A percentile compares a stretch with the other conserved stretches of the same genome.
Conservation (phyloP, 331 rosid genomes). For the Rosa hybrid region DNA sequence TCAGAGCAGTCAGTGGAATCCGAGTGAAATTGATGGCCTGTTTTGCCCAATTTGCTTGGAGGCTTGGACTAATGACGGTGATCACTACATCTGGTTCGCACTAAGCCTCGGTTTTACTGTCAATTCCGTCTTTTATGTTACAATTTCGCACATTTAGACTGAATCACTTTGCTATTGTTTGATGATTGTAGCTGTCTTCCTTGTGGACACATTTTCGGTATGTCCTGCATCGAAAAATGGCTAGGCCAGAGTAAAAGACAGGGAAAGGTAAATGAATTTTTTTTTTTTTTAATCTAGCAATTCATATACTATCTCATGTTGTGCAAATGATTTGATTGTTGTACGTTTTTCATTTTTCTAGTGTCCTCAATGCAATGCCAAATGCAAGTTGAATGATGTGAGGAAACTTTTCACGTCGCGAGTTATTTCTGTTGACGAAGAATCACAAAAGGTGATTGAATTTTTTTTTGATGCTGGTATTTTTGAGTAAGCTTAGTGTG, state of each 20-base stretch:
- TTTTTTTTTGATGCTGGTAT: background rate
- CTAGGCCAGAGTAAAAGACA: constrained; percentile 49
- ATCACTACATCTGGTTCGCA: constrained; percentile 66
- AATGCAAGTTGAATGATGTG: constrained; percentile 70
- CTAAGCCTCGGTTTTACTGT: background rate
- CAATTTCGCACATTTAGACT: background rate
- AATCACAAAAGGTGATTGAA: constrained; percentile 62
- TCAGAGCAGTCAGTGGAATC: constrained; percentile 54
- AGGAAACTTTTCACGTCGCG: constrained; percentile 73
- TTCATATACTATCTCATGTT: background rate
- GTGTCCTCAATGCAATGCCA: constrained; percentile 94
- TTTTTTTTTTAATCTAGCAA: background rate
- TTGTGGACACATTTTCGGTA: constrained; percentile 90
- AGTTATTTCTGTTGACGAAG: constrained; percentile 64
- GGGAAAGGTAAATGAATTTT: constrained; percentile 57
- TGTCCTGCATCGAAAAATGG: constrained; percentile 87
- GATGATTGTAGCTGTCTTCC: constrained; percentile 83
- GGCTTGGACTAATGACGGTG: constrained; percentile 73
- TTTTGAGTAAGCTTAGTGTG: background rate
- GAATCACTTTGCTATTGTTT: background rate
- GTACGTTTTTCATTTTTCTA: constrained; percentile 13
- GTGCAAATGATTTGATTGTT: background rate
- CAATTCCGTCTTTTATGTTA: background rate
- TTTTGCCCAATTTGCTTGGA: constrained; percentile 92
- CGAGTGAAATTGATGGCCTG: constrained; percentile 61